Evolutionary conservation across 1,139 yeast genomes (phyloP).

Genomic region (Debaryomyces sp.): DNA sequence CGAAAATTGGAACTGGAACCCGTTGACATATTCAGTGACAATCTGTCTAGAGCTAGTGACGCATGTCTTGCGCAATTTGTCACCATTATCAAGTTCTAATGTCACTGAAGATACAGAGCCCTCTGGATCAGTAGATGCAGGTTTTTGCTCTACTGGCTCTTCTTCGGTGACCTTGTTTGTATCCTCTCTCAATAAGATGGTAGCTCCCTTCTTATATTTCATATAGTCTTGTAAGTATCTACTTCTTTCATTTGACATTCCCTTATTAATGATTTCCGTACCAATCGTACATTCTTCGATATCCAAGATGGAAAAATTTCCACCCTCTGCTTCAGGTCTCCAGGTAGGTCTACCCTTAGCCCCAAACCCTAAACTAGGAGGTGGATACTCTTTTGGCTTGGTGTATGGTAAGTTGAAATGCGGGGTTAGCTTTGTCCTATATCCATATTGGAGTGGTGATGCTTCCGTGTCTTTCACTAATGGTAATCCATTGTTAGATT

Average conservation of each 20-base stretch:
- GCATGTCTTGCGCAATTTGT: conserved; percentile 47
- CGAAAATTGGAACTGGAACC: conserved; percentile 77
- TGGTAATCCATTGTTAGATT: conserved; percentile 50
- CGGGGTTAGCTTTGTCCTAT: conserved; percentile 93
- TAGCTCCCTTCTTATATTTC: conserved; percentile 80
- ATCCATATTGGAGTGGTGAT: conserved; percentile 75
- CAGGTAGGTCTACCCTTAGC: conserved; percentile 75
- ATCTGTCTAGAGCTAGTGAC: conserved; percentile 76
- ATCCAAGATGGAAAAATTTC: conserved; percentile 62
- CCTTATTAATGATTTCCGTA: conserved; percentile 73
- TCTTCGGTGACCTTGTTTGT: conserved; percentile 46
- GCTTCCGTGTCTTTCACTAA: conserved; percentile 66
- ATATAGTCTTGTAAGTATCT: conserved; percentile 52
- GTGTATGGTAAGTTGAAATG: conserved; percentile 85
- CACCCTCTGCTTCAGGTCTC: conserved; percentile 57
- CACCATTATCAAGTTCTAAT: conserved; percentile 20
- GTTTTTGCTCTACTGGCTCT: conserved; percentile 19
- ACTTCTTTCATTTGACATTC: conserved; percentile 70
- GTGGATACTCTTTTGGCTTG: conserved; percentile 37
- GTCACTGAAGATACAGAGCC: conserved; percentile 34
- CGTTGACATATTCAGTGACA: conserved; percentile 76
- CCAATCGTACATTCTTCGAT: conserved; percentile 95
- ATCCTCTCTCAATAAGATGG: conserved; percentile 81
- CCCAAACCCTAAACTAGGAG: conserved; percentile 89
- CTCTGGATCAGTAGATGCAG: conserved; percentile 47